These are phyloP conservation scores for Phytophthora fragariaefolia DNA, from an alignment of 352 stramenopile species.

Conservation along the genomic window DNA sequence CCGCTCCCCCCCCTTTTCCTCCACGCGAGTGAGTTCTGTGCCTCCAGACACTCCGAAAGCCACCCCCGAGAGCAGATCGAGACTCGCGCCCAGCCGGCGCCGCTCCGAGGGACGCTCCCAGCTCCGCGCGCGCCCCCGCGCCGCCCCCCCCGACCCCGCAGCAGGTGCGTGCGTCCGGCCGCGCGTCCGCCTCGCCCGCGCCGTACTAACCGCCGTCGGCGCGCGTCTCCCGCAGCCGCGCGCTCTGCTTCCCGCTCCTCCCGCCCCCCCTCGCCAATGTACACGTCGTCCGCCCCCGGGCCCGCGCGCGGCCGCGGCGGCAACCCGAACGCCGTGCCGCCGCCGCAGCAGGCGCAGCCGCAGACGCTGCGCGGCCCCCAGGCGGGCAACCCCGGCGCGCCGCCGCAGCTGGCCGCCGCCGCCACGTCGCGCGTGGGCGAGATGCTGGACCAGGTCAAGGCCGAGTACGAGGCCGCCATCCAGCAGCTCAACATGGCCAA, in stretches of 20 bases:
- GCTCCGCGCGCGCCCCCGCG: neutral
- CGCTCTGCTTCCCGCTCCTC: too few species aligned
- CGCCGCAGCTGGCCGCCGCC: constrained; percentile 33
- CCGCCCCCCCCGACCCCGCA: neutral
- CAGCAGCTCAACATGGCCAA: constrained; percentile 90
- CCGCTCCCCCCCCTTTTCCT: constrained; percentile 34
- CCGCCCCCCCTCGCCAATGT: constrained; percentile 45
- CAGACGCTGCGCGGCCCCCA: constrained; percentile 72
- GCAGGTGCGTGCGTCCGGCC: neutral
- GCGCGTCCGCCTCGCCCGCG: too few species aligned
- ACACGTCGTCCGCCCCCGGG: constrained; percentile 70
- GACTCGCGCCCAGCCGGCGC: neutral
- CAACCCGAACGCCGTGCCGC: constrained; percentile 51
- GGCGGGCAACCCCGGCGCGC: constrained; percentile 48
- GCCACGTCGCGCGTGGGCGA: constrained; percentile 74
- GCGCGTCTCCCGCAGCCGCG: too few species aligned
- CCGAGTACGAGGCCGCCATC: constrained; percentile 82
- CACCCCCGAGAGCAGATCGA: constrained; percentile 31
- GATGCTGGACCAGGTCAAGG: constrained; percentile 88
- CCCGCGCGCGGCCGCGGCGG: constrained; percentile 59
- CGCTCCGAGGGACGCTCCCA: neutral
- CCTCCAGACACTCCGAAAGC: constrained; percentile 38
- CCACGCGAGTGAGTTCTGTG: constrained; percentile 35
- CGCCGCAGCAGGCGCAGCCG: constrained; percentile 59
- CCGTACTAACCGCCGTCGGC: too few species aligned